Evolutionary conservation across 352 stramenopile species (phyloP).

Genomic region (Halophytophthora batemanensis): DNA sequence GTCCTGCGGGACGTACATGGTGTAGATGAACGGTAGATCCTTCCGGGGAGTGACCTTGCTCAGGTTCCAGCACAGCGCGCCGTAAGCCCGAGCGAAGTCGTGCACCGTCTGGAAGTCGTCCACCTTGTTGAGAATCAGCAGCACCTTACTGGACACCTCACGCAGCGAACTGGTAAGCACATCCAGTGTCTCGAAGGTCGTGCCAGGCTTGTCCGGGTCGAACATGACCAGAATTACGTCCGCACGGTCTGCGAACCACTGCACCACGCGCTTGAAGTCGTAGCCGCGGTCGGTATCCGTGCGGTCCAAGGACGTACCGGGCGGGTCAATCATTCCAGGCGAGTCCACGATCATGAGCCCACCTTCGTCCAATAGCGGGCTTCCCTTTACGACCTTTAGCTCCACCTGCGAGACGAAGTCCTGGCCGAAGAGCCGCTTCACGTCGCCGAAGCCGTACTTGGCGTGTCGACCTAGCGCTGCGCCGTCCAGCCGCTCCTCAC

Average conservation of each 20-base stretch:
- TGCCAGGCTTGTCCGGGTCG: slow-evolving; percentile 85
- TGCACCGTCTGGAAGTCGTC: slow-evolving; percentile 86
- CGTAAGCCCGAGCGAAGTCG: slow-evolving; percentile 84
- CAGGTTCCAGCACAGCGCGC: slow-evolving; percentile 86
- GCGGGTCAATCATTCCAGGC: slow-evolving; percentile 85
- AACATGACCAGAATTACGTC: slow-evolving; percentile 90
- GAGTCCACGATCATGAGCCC: slow-evolving; percentile 87
- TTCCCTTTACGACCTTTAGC: slow-evolving; percentile 75
- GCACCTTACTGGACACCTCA: slow-evolving; percentile 76
- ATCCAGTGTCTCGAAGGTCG: slow-evolving; percentile 86
- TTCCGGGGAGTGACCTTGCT: slow-evolving; percentile 87
- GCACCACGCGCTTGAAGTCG: slow-evolving; percentile 85
- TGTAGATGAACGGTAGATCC: slow-evolving; percentile 87
- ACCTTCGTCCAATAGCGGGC: slow-evolving; percentile 64
- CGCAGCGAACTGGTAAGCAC: slow-evolving; percentile 77
- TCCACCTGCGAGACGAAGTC: slow-evolving; percentile 87
- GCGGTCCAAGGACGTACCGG: slow-evolving; percentile 50
- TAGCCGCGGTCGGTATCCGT: slow-evolving; percentile 79
- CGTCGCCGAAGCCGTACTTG: slow-evolving; percentile 80
- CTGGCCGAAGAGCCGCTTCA: slow-evolving; percentile 70
- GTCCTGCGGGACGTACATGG: slow-evolving; percentile 83
- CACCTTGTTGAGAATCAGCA: slow-evolving; percentile 88
- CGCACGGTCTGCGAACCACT: slow-evolving; percentile 82
- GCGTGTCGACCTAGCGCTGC: slow-evolving; percentile 65
- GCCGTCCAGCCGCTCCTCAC: slow-evolving; percentile 75